These are phyloP conservation scores for Juncus effusus DNA, from an alignment of 176 grass and related monocot genomes.

Conservation along the genomic window DNA sequence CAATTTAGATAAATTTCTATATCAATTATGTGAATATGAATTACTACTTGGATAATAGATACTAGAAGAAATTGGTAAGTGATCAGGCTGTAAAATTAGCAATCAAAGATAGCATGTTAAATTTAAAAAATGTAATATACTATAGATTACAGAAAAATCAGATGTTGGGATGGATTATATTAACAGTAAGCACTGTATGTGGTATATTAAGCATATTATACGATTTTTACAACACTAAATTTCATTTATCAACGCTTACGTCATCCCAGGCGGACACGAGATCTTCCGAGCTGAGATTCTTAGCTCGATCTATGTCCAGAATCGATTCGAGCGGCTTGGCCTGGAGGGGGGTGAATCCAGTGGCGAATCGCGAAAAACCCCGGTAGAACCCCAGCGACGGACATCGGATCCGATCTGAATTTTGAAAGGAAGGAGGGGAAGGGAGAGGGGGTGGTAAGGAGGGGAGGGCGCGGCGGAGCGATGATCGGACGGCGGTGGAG, in stretches of 20 bases:
- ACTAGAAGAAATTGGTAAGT: too few relatives aligned
- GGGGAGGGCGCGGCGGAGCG: constrained; percentile 11
- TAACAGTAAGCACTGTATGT: not conserved
- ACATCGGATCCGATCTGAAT: constrained; percentile 29
- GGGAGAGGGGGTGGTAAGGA: not conserved
- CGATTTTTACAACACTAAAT: not conserved
- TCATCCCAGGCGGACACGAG: constrained; percentile 91
- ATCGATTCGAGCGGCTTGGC: constrained; percentile 59
- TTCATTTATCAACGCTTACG: constrained; percentile 28
- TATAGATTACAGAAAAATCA: too few relatives aligned
- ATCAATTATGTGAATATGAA: too few relatives aligned
- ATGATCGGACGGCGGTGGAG: constrained; percentile 27
- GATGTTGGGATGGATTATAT: too few relatives aligned
- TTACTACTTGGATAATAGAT: too few relatives aligned
- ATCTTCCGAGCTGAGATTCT: constrained; percentile 52
- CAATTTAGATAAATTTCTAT: not conserved
- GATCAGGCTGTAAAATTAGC: too few relatives aligned
- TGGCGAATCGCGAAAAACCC: constrained; percentile 57
- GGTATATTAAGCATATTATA: not conserved
- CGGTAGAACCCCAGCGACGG: constrained; percentile 35
- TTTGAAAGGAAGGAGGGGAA: not conserved
- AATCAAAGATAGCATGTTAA: too few relatives aligned
- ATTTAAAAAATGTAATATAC: too few relatives aligned
- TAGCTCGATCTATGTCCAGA: constrained; percentile 70
- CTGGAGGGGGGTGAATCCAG: constrained; percentile 74